Percentiles rank a stretch among this genome's conserved stretches.
Conservation (phyloP, 345 rosid species). For the Hibiscus tridactylites region DNA sequence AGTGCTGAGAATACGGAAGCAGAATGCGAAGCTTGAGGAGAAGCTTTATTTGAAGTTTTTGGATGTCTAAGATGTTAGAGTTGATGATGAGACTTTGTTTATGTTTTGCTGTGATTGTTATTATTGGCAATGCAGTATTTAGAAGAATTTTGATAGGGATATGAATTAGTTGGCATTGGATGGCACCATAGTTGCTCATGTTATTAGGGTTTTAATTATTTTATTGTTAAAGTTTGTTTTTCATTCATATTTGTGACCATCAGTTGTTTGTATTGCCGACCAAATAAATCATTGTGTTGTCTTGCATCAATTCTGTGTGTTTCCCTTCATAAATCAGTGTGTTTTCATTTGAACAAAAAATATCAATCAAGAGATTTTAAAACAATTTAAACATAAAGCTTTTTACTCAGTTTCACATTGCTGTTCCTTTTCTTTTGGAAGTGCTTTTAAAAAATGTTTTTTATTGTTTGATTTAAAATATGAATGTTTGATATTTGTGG, state of each 20-base stretch:
- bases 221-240: background rate
- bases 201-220: background rate
- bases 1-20: slow-evolving; percentile 26
- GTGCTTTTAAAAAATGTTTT: too few species aligned
- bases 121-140: slow-evolving; percentile 13
- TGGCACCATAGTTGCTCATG: background rate
- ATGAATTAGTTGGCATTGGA: slow-evolving; percentile 7
- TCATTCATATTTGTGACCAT: background rate
- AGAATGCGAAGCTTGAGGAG: background rate
- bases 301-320: background rate
- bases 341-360: too few species aligned
- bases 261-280: slow-evolving; percentile 12
- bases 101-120: slow-evolving; percentile 7
- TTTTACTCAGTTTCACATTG: too few species aligned
- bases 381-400: too few species aligned
- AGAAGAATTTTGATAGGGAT: slow-evolving; percentile 44
- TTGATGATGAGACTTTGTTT: slow-evolving; percentile 9
- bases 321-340: too few species aligned
- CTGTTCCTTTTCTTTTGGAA: too few species aligned
- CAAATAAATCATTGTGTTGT: slow-evolving; percentile 5
- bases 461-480: too few species aligned
- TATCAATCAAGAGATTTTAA: too few species aligned
- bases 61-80: slow-evolving; percentile 13
- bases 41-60: slow-evolving; percentile 8
- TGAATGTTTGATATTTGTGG: too few species aligned